These are phyloP conservation scores for Aspergillus taichungensis DNA, from an alignment of 495 filamentous ascomycete species.

Conservation along the genomic window DNA sequence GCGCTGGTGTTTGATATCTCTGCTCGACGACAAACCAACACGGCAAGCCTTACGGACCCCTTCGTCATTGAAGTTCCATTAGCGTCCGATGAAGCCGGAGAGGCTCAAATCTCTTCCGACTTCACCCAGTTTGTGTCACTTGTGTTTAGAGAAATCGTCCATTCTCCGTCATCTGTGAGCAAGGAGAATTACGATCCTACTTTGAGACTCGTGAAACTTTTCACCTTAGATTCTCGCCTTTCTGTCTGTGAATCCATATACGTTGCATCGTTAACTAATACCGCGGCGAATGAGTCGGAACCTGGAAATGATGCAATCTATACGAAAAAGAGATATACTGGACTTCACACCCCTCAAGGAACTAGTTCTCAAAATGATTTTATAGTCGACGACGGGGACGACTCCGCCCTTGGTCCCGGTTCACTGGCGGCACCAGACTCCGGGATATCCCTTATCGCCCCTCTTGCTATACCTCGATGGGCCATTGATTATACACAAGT, in stretches of 20 bases:
- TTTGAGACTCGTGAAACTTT: conserved; percentile 29
- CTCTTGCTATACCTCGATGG: conserved; percentile 15
- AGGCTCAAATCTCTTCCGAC: neutral
- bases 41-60: conserved; percentile 27
- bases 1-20: conserved; percentile 30
- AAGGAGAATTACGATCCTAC: conserved; percentile 11
- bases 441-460: conserved; percentile 2
- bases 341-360: conserved; percentile 1
- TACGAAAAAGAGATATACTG: conserved; percentile 13
- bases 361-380: conserved; percentile 16
- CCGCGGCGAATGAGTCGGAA: conserved; percentile 3
- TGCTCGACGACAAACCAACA: conserved; percentile 9
- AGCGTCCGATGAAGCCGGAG: conserved; percentile 3
- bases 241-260: conserved; percentile 30
- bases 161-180: conserved; percentile 9
- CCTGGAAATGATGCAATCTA: conserved; percentile 15
- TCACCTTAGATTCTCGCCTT: conserved; percentile 24
- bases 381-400: conserved; percentile 32
- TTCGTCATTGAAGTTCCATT: conserved; percentile 30
- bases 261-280: conserved; percentile 6
- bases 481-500: conserved; percentile 24
- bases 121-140: conserved; percentile 21
- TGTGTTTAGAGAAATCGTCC: conserved; percentile 26
- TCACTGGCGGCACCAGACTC: neutral
- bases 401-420: conserved; percentile 10